A percentile compares a stretch with the other conserved stretches of the same genome.
These are phyloP conservation scores for Cryptococcus sp. DNA, from an alignment of 1,284 basidiomycete genomes.

Conservation along the genomic window DNA sequence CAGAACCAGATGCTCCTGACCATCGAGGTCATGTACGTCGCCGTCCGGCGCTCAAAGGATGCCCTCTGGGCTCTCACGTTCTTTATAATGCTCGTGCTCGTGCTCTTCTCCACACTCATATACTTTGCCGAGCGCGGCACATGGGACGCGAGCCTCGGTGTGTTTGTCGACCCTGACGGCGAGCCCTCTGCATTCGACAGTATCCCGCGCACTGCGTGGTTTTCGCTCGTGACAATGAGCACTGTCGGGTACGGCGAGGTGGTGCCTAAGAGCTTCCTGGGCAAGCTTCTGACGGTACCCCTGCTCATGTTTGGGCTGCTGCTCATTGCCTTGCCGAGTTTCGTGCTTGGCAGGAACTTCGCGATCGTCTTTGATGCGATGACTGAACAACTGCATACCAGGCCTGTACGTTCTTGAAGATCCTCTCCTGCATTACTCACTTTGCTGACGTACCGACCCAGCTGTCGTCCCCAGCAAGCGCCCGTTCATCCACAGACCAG, in stretches of 20 bases:
- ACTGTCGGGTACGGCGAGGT: conserved; percentile 66
- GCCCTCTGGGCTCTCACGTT: conserved; percentile 79
- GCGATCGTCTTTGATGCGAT: conserved; percentile 81
- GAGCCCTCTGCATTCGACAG: conserved; percentile 59
- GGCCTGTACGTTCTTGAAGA: conserved; percentile 26
- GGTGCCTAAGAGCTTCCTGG: conserved; percentile 74
- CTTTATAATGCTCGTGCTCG: conserved; percentile 80
- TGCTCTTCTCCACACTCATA: conserved; percentile 78
- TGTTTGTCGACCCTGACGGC: conserved; percentile 77
- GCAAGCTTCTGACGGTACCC: conserved; percentile 75
- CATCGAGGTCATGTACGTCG: conserved; percentile 88
- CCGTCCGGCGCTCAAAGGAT: conserved; percentile 77
- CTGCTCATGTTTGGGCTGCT: conserved; percentile 79
- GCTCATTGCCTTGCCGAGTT: conserved; percentile 79
- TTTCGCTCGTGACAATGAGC: conserved; percentile 55
- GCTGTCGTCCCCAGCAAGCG: conserved; percentile 9
- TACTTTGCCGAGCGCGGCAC: conserved; percentile 84
- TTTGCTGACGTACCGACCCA: not conserved
- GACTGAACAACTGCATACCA: conserved; percentile 28
- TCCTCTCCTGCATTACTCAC: not conserved
- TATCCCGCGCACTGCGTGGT: conserved; percentile 74
- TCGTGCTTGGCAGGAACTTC: conserved; percentile 84
- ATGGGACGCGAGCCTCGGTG: conserved; percentile 73
- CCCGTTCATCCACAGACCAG: conserved; percentile 1
- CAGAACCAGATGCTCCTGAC: conserved; percentile 63